These are phyloP conservation scores for Flaveria brownii DNA, from an alignment of 129 eudicot genomes.

Conservation along the genomic window DNA sequence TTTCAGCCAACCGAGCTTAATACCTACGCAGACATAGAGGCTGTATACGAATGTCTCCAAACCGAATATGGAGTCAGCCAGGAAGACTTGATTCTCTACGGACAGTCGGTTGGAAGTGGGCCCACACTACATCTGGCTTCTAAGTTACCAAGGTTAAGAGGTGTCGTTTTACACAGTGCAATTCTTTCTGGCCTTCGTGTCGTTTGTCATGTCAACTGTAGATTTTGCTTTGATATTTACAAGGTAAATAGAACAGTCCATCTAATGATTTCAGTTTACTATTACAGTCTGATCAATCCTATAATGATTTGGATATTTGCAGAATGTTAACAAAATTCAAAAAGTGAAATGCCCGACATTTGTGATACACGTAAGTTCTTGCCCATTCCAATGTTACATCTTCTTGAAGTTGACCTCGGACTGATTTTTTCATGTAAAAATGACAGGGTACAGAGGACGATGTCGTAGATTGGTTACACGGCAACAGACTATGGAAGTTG, in stretches of 20 bases:
- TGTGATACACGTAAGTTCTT: slow-evolving; percentile 81
- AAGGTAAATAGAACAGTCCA: slow-evolving; percentile 44
- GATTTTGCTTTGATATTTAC: slow-evolving; percentile 77
- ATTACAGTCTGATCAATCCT: slow-evolving; percentile 5
- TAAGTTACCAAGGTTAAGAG: slow-evolving; percentile 76
- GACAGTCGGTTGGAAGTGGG: slow-evolving; percentile 98
- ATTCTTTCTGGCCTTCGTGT: slow-evolving; percentile 98
- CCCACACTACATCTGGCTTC: slow-evolving; percentile 90
- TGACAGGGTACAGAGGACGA: slow-evolving; percentile 95
- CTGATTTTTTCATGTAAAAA: slow-evolving; percentile 3
- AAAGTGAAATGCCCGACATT: slow-evolving; percentile 88
- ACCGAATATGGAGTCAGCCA: slow-evolving; percentile 86
- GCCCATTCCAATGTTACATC: neutral
- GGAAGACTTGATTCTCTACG: slow-evolving; percentile 81
- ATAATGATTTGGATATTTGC: slow-evolving; percentile 37
- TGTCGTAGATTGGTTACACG: slow-evolving; percentile 86
- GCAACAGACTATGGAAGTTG: slow-evolving; percentile 78
- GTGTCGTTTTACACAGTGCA: slow-evolving; percentile 94
- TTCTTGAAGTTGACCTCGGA: slow-evolving; percentile 10
- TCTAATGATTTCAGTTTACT: neutral
- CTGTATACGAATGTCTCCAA: slow-evolving; percentile 87
- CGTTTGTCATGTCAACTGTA: slow-evolving; percentile 78
- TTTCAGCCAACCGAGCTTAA: slow-evolving; percentile 88
- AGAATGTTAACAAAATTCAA: slow-evolving; percentile 87
- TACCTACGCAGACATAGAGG: slow-evolving; percentile 95